These are phyloP conservation scores for Candolleomyces eurysporus DNA, from an alignment of 768 basidiomycete species.

Conservation along the genomic window DNA sequence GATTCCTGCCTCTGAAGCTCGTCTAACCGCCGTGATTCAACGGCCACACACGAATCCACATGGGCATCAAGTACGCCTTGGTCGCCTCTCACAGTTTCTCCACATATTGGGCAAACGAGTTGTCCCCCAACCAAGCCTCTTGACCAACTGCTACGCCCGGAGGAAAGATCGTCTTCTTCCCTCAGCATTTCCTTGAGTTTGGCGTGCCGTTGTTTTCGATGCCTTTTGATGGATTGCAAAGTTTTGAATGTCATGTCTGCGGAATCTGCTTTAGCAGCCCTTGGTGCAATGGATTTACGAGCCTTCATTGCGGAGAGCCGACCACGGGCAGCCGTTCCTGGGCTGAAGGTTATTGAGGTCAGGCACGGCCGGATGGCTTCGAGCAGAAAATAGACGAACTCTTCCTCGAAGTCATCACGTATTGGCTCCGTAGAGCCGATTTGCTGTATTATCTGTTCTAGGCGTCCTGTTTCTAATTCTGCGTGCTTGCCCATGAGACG, in stretches of 20 bases:
- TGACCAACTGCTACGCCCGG: conserved; percentile 27
- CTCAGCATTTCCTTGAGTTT: conserved; percentile 65
- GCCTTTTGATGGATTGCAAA: conserved; percentile 62
- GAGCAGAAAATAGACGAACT: conserved; percentile 35
- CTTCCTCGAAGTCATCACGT: conserved; percentile 52
- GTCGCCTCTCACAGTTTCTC: conserved; percentile 56
- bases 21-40: conserved; percentile 45
- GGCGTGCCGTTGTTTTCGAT: conserved; percentile 65
- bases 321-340: conserved; percentile 33
- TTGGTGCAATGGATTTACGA: conserved; percentile 34
- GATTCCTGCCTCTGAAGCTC: conserved; percentile 39
- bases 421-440: conserved; percentile 61
- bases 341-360: conserved; percentile 17
- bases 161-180: conserved; percentile 52
- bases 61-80: conserved; percentile 75
- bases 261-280: conserved; percentile 19
- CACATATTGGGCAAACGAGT: conserved; percentile 71
- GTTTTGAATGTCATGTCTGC: conserved; percentile 48
- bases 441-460: conserved; percentile 62
- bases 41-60: conserved; percentile 74
- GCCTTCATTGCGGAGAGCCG: conserved; percentile 39
- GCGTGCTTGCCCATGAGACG: conserved; percentile 67
- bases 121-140: conserved; percentile 34
- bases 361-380: not conserved
- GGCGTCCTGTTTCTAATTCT: conserved; percentile 63